Evolutionary conservation across 2,329 filamentous ascomycete species (phyloP).

Genomic region (Cytospora leucostoma): DNA sequence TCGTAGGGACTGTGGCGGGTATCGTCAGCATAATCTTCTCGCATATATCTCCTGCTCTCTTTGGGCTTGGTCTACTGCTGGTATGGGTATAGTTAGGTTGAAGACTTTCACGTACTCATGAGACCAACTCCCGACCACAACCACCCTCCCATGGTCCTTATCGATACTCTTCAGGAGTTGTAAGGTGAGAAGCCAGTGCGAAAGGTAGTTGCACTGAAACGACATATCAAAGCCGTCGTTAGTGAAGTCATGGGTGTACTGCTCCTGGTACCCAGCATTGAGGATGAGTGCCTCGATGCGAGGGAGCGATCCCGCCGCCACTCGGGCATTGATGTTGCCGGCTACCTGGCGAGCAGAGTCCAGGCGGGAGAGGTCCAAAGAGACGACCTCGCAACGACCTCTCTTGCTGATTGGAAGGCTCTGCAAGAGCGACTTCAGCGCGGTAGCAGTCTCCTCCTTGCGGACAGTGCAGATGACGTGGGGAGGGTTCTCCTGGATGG

Average conservation of each 20-base stretch:
- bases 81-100: no score
- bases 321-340: slow-evolving; percentile 35
- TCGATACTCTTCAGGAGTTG: slow-evolving; percentile 33
- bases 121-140: slow-evolving; percentile 28
- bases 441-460: slow-evolving; percentile 11
- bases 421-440: slow-evolving; percentile 28
- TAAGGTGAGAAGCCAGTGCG: slow-evolving; percentile 32
- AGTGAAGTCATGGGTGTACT: slow-evolving; percentile 27
- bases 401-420: background rate
- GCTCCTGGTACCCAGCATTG: slow-evolving; percentile 34
- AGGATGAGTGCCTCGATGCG: slow-evolving; percentile 43
- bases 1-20: background rate
- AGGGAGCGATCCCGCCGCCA: slow-evolving; percentile 39
- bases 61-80: no score
- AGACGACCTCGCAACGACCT: slow-evolving; percentile 35
- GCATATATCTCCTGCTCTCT: no score
- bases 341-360: slow-evolving; percentile 34
- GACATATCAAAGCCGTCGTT: slow-evolving; percentile 24
- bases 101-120: slow-evolving; percentile 7
- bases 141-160: slow-evolving; percentile 27
- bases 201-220: slow-evolving; percentile 32
- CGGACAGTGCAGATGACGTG: slow-evolving; percentile 41
- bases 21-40: no score
- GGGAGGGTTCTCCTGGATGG: slow-evolving; percentile 34
- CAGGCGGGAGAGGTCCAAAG: slow-evolving; percentile 37